Percentiles rank a stretch among this genome's conserved stretches.
phyloP scores from a whole-genome alignment of 257 asterid genomes.

The Plectranthus barbatus region DNA sequence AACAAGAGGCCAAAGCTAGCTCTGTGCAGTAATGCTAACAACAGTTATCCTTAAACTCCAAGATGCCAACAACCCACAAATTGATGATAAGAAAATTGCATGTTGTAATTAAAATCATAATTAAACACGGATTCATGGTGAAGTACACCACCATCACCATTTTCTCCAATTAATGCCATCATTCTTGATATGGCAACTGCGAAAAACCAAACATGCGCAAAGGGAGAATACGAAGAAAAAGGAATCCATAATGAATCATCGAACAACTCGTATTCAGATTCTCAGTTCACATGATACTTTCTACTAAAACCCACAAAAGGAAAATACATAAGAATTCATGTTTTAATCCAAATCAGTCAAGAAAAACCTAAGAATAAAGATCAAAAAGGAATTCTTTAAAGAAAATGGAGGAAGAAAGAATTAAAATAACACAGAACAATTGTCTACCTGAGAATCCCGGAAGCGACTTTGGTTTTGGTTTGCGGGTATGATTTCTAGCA shows the following conservation, averaged over 20 bases:
- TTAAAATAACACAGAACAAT: not conserved
- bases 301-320: not conserved
- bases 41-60: not conserved
- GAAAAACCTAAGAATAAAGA: not conserved
- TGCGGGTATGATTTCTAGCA: constrained; percentile 63
- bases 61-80: not conserved
- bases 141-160: too few species aligned
- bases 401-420: not conserved
- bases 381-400: not conserved
- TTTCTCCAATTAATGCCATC: not conserved
- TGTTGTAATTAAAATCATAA: not conserved
- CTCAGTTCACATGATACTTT: not conserved
- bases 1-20: not conserved
- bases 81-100: not conserved
- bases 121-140: not conserved
- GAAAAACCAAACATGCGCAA: not conserved
- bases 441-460: constrained; percentile 37
- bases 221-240: not conserved
- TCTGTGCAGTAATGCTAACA: not conserved
- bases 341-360: not conserved
- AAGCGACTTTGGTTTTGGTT: constrained; percentile 29
- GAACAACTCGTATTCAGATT: too few species aligned
- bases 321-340: not conserved
- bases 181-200: not conserved
- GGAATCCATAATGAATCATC: not conserved